Percentiles rank a stretch among this genome's conserved stretches.
Conservation (phyloP, 2,329 filamentous ascomycete genomes). For the Dryadomyces sulphureus region DNA sequence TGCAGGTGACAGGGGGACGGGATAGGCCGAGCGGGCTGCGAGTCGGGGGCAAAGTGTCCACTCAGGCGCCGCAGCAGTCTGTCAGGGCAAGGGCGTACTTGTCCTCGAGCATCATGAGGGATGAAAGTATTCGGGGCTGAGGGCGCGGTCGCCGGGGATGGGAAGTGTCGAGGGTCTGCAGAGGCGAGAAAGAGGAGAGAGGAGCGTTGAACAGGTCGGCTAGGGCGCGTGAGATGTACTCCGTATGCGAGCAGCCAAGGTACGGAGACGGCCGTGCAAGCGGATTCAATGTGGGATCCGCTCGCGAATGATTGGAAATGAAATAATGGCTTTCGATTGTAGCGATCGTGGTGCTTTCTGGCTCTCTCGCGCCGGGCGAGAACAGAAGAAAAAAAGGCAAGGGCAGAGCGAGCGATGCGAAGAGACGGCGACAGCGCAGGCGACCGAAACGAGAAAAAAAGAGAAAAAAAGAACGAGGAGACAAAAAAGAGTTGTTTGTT, state of each 20-base stretch:
- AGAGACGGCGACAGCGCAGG: neutral
- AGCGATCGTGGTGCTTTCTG: constrained; percentile 1
- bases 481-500: too few relatives aligned
- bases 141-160: neutral
- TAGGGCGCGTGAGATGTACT: too few relatives aligned
- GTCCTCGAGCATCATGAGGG: constrained; percentile 24
- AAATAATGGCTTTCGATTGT: neutral
- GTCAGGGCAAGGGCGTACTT: too few relatives aligned
- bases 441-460: too few relatives aligned
- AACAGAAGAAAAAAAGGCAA: neutral
- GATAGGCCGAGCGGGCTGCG: neutral
- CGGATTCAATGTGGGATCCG: too few relatives aligned
- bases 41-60: neutral
- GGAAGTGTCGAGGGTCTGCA: neutral
- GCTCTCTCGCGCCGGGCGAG: constrained; percentile 4
- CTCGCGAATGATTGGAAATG: too few relatives aligned
- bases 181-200: neutral
- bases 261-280: too few relatives aligned
- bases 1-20: neutral
- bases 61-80: neutral
- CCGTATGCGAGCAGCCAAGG: too few relatives aligned
- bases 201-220: too few relatives aligned
- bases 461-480: neutral
- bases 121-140: neutral
- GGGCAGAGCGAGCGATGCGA: neutral